Base-by-base conservation (phyloP, 805 yeast genomes). In the Suhomyces prunicola region DNA sequence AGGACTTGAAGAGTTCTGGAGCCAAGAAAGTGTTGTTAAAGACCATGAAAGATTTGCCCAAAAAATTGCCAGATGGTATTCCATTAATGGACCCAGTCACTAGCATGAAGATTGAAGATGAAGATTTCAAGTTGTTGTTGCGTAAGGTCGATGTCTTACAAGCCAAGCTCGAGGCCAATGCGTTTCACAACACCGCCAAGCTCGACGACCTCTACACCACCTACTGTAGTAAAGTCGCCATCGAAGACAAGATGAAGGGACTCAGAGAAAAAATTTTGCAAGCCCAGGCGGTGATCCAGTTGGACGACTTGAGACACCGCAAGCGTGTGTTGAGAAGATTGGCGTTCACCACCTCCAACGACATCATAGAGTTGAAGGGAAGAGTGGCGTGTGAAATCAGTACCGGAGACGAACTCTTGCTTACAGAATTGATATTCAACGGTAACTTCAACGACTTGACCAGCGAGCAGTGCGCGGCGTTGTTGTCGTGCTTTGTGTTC, bases 381-480 rank as follows among this genome's bases (percentile, higher is more conserved):
- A 83, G 98, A 67, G 98, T 94, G 52, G 97, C 97, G 0, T 93
- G 98, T 71, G 97, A 93, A 64, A 93, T 93, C 61, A 85, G 93
- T 61, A 87, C 96, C 22, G 97, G 97, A 54, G 90, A 85, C 65
- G 97, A 90, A 70, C 72, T 90, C 51, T 66, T 90, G 56, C 72
- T 94, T 48, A 94, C 99, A 0, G 99, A 94, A 67, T 76, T 94
- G 60, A 88, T 94, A 31, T 94, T 94, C 79, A 92, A 92, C 67
- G 98, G 98, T 81, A 88, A 89, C 23, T 94, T 94, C 75, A 90
- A 86, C 62, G 97, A 90, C 48, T 76, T 94, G 55, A 79, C 85
- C 5, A 86, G 97, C 2, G 96, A 89, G 62, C 97, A 91, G 68
- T 85, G 96, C 69, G 97, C 97, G 10, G 90, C 97, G 0, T 72